Evolutionary conservation across 1,284 basidiomycete species (phyloP), one percentile per base, ranked within the genome.

Genomic region (Ustilago xerochloae): DNA sequence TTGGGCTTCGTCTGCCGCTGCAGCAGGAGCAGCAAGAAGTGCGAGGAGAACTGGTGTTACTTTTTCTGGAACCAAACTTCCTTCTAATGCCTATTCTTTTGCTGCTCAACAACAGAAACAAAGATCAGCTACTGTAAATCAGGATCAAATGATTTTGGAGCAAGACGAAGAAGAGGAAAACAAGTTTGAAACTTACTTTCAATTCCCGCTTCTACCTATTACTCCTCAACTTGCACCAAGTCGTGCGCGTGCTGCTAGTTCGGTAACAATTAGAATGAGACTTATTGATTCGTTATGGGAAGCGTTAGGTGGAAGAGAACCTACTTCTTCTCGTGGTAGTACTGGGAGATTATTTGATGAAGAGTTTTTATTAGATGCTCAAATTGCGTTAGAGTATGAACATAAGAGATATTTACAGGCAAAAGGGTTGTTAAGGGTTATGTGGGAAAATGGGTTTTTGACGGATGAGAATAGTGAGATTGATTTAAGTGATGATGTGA

Each of bases 321-420:
- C 68, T 5, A 29, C 50, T 4, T 28, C 47, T 6, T 46, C 50
- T 5, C 15, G 24, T 22, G 3, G 26, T 8, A 0, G 41, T 3
- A 2, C n/a, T 9, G 52, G 43, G 6, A 12, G 57, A 5, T 20
- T 74, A n/a, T 74, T 74, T 20, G 71, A 74, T 28, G 4, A 22
- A 1, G 48, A 57, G 1, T 66, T 74, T 30, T 20, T 69, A n/a
- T 18, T n/a, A 3, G 71, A 74, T 24, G 71, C 63, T 0, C 28
- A 47, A 4, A 36, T 45, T 0, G 63, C 39, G 10, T 26, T 69
- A 6, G 63, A 62, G 56, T 60, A 65, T 39, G 71, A 69, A 24
- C 52, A 74, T 8, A 30, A n/a, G 7, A 51, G 72, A 2, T 70
- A 69, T 28, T 24, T 75, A 3, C 51, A 47, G 2, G 65, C 65